phyloP scores from a whole-genome alignment of 2,329 filamentous ascomycete species.

The Hypoxylon rubiginosum region DNA sequence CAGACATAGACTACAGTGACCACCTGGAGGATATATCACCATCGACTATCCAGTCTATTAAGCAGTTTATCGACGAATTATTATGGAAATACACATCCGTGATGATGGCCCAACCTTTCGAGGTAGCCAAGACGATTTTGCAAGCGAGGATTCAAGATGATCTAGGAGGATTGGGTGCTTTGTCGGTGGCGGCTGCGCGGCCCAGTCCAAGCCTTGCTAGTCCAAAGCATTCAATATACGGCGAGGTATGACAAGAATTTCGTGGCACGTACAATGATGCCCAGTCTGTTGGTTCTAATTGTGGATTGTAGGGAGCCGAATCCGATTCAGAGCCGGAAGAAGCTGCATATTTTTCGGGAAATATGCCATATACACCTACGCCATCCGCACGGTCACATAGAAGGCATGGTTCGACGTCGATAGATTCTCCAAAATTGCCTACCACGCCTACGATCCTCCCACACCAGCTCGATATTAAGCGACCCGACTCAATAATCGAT shows the following conservation, averaged over 20 bases:
- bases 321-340: slow-evolving; percentile 81
- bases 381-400: slow-evolving; percentile 56
- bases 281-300: slow-evolving; percentile 27
- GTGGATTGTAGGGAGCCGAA: slow-evolving; percentile 58
- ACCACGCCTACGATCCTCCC: slow-evolving; percentile 55
- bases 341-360: slow-evolving; percentile 85
- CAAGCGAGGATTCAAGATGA: slow-evolving; percentile 77
- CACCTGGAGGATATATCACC: slow-evolving; percentile 84
- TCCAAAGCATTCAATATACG: slow-evolving; percentile 54
- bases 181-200: slow-evolving; percentile 47
- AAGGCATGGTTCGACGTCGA: slow-evolving; percentile 51
- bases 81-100: slow-evolving; percentile 93
- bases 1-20: slow-evolving; percentile 91
- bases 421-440: slow-evolving; percentile 53
- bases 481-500: slow-evolving; percentile 85
- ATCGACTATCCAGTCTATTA: slow-evolving; percentile 79
- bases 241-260: slow-evolving; percentile 45
- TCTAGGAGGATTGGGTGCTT: slow-evolving; percentile 54
- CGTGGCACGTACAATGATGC: slow-evolving; percentile 36
- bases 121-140: slow-evolving; percentile 93
- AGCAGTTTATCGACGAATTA: slow-evolving; percentile 84
- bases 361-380: slow-evolving; percentile 67
- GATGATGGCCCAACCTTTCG: slow-evolving; percentile 93
- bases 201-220: slow-evolving; percentile 44
- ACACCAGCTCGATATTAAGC: slow-evolving; percentile 78